These are phyloP conservation scores for Hylodesmum podocarpum DNA, from an alignment of 306 rosid species.

Conservation along the genomic window DNA sequence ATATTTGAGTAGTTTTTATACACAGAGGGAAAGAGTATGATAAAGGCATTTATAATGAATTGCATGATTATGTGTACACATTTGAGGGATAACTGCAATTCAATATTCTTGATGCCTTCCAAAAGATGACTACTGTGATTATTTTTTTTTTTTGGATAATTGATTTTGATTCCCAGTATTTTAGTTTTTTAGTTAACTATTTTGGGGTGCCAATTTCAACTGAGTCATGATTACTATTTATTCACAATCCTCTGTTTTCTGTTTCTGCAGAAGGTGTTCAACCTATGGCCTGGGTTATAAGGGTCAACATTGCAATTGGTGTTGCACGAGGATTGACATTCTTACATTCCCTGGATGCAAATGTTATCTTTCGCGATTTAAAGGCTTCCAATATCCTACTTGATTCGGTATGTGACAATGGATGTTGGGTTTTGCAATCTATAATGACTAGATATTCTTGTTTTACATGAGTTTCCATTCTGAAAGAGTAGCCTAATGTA, in stretches of 20 bases:
- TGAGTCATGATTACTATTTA: neutral
- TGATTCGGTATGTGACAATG: conserved; percentile 61
- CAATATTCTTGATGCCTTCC: neutral
- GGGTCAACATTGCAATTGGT: conserved; percentile 68
- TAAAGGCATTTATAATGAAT: neutral
- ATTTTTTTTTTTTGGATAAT: neutral
- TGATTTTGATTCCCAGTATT: neutral
- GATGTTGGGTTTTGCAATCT: conserved; percentile 4
- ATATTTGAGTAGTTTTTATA: neutral
- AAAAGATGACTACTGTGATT: neutral
- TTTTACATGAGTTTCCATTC: conserved; percentile 13
- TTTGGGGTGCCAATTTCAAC: neutral
- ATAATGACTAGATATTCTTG: neutral
- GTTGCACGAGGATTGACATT: conserved; percentile 76
- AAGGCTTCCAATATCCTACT: conserved; percentile 94
- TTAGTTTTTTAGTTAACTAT: neutral
- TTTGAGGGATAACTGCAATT: conserved; percentile 1
- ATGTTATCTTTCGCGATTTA: conserved; percentile 83
- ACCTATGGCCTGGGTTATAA: conserved; percentile 71
- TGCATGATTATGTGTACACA: neutral
- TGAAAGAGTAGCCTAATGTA: conserved; percentile 17
- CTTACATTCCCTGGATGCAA: conserved; percentile 67
- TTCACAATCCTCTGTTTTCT: neutral
- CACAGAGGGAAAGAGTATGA: neutral
- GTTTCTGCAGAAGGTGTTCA: conserved; percentile 73